These are phyloP conservation scores for Neoboletus subvelutipes DNA, from an alignment of 768 basidiomycete genomes.

Conservation along the genomic window DNA sequence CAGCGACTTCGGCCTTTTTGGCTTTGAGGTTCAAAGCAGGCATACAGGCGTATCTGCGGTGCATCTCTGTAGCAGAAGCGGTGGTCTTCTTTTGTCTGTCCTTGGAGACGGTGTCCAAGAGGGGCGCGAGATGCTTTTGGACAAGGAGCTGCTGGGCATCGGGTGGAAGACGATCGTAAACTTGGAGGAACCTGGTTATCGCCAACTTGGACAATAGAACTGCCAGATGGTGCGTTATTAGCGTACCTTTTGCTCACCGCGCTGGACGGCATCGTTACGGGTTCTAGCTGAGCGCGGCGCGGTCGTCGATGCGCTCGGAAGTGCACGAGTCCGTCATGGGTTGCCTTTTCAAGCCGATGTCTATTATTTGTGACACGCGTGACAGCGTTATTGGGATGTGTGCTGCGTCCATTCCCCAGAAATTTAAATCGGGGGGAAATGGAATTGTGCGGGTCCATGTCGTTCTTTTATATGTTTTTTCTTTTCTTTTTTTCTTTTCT, in stretches of 20 bases:
- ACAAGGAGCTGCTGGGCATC: slow-evolving; percentile 52
- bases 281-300: not conserved
- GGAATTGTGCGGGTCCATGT: not conserved
- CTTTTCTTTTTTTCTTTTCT: not conserved
- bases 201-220: not conserved
- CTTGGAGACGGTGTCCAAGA: slow-evolving; percentile 45
- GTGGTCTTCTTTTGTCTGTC: slow-evolving; percentile 40
- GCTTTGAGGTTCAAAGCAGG: slow-evolving; percentile 52
- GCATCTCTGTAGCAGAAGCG: slow-evolving; percentile 40
- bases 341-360: not conserved
- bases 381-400: not conserved
- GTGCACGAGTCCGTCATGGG: not conserved
- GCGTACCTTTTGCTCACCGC: slow-evolving; percentile 18
- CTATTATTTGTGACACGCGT: not conserved
- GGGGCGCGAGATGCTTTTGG: slow-evolving; percentile 47
- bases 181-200: slow-evolving; percentile 40
- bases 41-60: slow-evolving; percentile 38
- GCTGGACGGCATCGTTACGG: slow-evolving; percentile 14
- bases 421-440: not conserved
- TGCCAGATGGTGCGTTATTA: no score
- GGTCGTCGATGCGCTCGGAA: not conserved
- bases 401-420: not conserved
- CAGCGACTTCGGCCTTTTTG: slow-evolving; percentile 55
- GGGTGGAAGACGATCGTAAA: slow-evolving; percentile 52
- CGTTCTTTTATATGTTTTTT: not conserved